Percentiles rank a stretch among this genome's conserved stretches.
These are phyloP conservation scores for Fusarium coffeatum DNA, from an alignment of 2,329 filamentous ascomycete species.

Conservation along the genomic window DNA sequence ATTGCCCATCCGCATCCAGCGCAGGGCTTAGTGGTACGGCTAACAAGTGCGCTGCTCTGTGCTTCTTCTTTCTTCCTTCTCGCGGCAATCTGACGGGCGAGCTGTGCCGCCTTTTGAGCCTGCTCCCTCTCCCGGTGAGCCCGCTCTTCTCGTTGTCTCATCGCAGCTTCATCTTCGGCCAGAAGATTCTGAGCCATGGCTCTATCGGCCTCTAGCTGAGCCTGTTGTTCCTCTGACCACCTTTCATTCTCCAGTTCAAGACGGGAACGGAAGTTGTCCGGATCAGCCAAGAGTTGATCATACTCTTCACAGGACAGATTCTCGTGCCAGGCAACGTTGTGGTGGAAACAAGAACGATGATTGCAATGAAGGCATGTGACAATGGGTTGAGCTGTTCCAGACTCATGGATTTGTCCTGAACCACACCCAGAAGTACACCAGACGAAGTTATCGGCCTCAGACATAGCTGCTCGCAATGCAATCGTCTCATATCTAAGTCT, in stretches of 20 bases:
- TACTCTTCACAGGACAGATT: slow-evolving; percentile 58
- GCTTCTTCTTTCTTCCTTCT: slow-evolving; percentile 52
- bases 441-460: slow-evolving; percentile 58
- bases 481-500: slow-evolving; percentile 56
- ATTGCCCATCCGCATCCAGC: slow-evolving; percentile 54
- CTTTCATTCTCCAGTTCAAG: slow-evolving; percentile 52
- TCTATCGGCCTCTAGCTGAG: slow-evolving; percentile 60
- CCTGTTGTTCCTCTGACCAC: slow-evolving; percentile 56
- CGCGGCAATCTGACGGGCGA: slow-evolving; percentile 44
- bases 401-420: slow-evolving; percentile 64
- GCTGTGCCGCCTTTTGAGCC: slow-evolving; percentile 44
- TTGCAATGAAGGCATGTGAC: slow-evolving; percentile 56
- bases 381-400: slow-evolving; percentile 54
- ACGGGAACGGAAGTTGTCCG: slow-evolving; percentile 53
- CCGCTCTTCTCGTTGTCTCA: slow-evolving; percentile 38
- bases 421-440: slow-evolving; percentile 66
- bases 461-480: slow-evolving; percentile 57
- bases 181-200: slow-evolving; percentile 50
- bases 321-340: slow-evolving; percentile 57
- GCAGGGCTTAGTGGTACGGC: slow-evolving; percentile 53
- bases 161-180: slow-evolving; percentile 48
- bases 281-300: slow-evolving; percentile 53
- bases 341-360: slow-evolving; percentile 57
- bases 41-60: slow-evolving; percentile 47
- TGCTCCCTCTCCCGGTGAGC: slow-evolving; percentile 41